These are phyloP conservation scores for Schizosaccharomyces osmophilus DNA, from an alignment of 805 yeast species.

Conservation along the genomic window DNA sequence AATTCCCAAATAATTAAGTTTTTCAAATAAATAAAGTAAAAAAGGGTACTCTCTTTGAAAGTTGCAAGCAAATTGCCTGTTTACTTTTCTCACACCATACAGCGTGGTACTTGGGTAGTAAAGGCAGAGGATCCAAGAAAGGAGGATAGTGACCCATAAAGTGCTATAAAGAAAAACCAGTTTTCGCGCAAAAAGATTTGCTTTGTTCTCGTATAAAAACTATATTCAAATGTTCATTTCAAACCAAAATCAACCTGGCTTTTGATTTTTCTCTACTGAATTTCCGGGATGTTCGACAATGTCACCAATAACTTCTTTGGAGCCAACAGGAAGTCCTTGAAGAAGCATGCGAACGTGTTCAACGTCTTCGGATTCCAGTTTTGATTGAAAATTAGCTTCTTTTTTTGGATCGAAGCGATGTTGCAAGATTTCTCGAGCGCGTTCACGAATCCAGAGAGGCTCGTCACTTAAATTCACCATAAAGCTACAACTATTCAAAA, in stretches of 20 bases:
- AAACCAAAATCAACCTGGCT: neutral
- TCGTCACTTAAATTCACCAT: neutral
- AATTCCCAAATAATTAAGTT: too few relatives aligned
- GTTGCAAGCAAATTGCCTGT: too few relatives aligned
- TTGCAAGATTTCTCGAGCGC: neutral
- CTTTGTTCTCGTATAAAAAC: too few relatives aligned
- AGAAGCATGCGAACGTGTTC: neutral
- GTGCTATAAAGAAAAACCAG: too few relatives aligned
- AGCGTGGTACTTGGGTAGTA: too few relatives aligned
- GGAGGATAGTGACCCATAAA: too few relatives aligned
- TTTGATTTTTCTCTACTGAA: neutral
- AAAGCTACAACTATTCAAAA: neutral
- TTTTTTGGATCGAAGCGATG: neutral
- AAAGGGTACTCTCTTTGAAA: too few relatives aligned
- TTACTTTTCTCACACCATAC: too few relatives aligned
- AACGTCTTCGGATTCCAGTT: neutral
- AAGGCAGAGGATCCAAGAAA: too few relatives aligned
- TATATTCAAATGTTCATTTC: neutral
- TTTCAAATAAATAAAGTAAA: too few relatives aligned
- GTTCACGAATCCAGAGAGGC: constrained; percentile 1
- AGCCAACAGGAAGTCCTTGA: neutral
- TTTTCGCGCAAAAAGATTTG: too few relatives aligned
- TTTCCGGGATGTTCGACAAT: neutral
- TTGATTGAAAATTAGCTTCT: neutral
- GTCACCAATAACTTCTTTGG: neutral